Evolutionary conservation across 2,329 filamentous ascomycete genomes (phyloP).

Genomic region (Nemania sp.): DNA sequence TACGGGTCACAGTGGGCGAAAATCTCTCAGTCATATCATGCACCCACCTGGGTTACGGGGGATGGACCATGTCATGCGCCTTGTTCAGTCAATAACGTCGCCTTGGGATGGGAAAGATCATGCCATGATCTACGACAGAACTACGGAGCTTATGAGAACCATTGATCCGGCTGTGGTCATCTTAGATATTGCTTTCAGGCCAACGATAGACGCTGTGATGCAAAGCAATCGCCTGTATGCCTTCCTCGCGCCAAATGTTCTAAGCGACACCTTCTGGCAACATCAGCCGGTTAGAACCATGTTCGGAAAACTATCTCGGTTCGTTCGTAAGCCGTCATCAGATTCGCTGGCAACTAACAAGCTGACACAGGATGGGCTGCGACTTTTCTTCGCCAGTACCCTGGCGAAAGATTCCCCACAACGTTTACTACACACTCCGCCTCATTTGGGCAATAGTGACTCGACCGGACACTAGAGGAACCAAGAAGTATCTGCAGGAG

Average conservation of each 20-base stretch:
- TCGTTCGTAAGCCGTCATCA: constrained; percentile 23
- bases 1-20: constrained; percentile 14
- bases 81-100: constrained; percentile 36
- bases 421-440: constrained; percentile 40
- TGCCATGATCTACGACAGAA: constrained; percentile 34
- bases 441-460: constrained; percentile 34
- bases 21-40: constrained; percentile 24
- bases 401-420: constrained; percentile 43
- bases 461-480: constrained; percentile 33
- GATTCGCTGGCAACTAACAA: constrained; percentile 25
- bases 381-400: constrained; percentile 43
- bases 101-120: constrained; percentile 41
- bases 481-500: constrained; percentile 31
- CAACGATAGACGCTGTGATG: constrained; percentile 41
- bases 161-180: constrained; percentile 42
- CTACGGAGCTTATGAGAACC: constrained; percentile 32
- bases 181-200: constrained; percentile 39
- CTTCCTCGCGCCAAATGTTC: constrained; percentile 38
- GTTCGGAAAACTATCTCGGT: constrained; percentile 44
- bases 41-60: constrained; percentile 39
- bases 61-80: constrained; percentile 31
- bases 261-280: constrained; percentile 38
- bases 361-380: constrained; percentile 34
- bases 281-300: constrained; percentile 38
- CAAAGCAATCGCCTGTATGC: constrained; percentile 41